Evolutionary conservation across 768 basidiomycete species (phyloP).

Genomic region (Phylloporus sp.): DNA sequence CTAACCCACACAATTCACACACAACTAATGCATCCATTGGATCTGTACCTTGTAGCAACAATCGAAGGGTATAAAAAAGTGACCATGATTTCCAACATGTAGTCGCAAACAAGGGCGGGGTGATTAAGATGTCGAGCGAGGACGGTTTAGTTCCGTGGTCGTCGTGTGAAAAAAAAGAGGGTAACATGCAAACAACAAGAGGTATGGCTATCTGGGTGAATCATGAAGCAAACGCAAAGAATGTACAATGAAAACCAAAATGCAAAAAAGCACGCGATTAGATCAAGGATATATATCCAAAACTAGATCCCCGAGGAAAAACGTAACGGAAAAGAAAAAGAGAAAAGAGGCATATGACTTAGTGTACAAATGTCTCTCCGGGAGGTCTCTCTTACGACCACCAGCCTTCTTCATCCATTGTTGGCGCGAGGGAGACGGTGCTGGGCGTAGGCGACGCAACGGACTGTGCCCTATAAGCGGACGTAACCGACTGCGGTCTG

Average conservation of each 20-base stretch:
- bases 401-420: constrained; percentile 74
- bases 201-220: constrained; percentile 12
- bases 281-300: constrained; percentile 20
- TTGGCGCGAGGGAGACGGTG: constrained; percentile 65
- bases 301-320: constrained; percentile 13
- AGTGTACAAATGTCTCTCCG: constrained; percentile 7
- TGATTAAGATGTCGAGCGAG: constrained; percentile 3
- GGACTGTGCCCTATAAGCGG: constrained; percentile 36
- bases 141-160: constrained; percentile 2
- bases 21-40: constrained; percentile 33
- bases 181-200: constrained; percentile 8
- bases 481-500: constrained; percentile 42
- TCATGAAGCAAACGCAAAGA: background rate
- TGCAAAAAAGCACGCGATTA: constrained; percentile 14
- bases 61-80: constrained; percentile 34
- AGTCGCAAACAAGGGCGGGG: constrained; percentile 11
- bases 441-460: constrained; percentile 73
- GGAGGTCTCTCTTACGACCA: constrained; percentile 41
- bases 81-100: constrained; percentile 20
- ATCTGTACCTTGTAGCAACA: constrained; percentile 38
- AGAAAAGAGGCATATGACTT: constrained; percentile 1
- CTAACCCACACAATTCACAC: constrained; percentile 25
- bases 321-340: no score
- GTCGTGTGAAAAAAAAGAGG: background rate
- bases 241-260: background rate